Percentiles rank a stretch among this genome's conserved stretches.
phyloP scores from a whole-genome alignment of 306 rosid species.

The Acacia melanoxylon region DNA sequence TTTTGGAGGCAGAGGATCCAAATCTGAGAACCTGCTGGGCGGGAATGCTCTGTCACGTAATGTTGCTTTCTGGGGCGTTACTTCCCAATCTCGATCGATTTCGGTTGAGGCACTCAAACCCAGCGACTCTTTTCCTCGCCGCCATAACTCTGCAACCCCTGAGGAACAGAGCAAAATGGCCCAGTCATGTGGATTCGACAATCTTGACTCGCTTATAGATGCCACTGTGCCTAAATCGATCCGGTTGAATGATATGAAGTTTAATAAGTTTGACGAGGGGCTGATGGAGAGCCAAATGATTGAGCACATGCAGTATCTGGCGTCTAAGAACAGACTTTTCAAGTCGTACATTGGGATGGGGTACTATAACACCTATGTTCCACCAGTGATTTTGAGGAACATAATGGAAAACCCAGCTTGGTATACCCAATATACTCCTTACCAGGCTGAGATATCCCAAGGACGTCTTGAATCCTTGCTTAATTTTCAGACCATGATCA shows the following conservation, averaged over 20 bases:
- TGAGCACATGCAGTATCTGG: conserved; percentile 79
- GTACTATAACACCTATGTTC: conserved; percentile 86
- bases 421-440: conserved; percentile 98
- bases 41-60: conserved; percentile 34
- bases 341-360: conserved; percentile 94
- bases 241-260: conserved; percentile 64
- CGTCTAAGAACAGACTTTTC: conserved; percentile 76
- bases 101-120: conserved; percentile 80
- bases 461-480: conserved; percentile 95
- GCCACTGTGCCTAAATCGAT: conserved; percentile 96
- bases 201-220: conserved; percentile 71
- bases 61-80: conserved; percentile 31
- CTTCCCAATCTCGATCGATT: conserved; percentile 69
- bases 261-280: conserved; percentile 80
- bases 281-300: conserved; percentile 89
- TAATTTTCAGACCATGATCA: conserved; percentile 80
- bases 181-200: conserved; percentile 51
- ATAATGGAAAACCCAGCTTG: conserved; percentile 98
- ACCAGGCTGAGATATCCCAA: conserved; percentile 98
- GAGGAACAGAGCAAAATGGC: conserved; percentile 89
- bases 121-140: conserved; percentile 89
- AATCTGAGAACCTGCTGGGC: conserved; percentile 35
- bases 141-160: conserved; percentile 95
- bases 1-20: conserved; percentile 37
- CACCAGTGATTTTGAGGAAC: conserved; percentile 94